A percentile compares a stretch with the other conserved stretches of the same genome.
Evolutionary conservation across 441 rosid species (phyloP).

Genomic region (Populus hybrid): DNA sequence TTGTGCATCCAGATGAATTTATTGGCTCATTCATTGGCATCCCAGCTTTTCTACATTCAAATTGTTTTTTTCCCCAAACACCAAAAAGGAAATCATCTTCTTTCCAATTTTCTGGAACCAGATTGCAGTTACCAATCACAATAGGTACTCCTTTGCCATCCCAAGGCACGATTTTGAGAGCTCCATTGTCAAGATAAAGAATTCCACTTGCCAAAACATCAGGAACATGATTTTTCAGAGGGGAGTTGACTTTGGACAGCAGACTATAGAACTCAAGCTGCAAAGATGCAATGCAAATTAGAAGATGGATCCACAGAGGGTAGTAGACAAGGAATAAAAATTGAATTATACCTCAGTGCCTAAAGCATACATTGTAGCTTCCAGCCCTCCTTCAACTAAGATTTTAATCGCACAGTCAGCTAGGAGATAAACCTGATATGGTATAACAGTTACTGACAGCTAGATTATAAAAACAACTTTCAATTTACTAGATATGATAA

Average conservation of each 20-base stretch:
- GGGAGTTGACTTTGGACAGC: slow-evolving; percentile 47
- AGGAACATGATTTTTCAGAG: slow-evolving; percentile 67
- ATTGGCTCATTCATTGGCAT: slow-evolving; percentile 33
- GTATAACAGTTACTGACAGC: slow-evolving; percentile 21
- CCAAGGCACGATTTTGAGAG: slow-evolving; percentile 67
- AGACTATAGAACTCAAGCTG: slow-evolving; percentile 85
- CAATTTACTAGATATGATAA: not conserved
- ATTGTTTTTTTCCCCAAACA: slow-evolving; percentile 73
- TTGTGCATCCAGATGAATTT: slow-evolving; percentile 35
- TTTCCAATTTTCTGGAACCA: slow-evolving; percentile 36
- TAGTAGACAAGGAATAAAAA: not conserved
- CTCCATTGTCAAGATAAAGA: slow-evolving; percentile 65
- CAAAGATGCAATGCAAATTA: slow-evolving; percentile 23
- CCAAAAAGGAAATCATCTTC: slow-evolving; percentile 67
- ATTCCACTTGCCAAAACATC: slow-evolving; percentile 80
- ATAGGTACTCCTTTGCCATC: slow-evolving; percentile 83
- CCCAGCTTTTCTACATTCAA: slow-evolving; percentile 54
- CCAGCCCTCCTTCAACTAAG: slow-evolving; percentile 84
- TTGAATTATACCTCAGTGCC: slow-evolving; percentile 74
- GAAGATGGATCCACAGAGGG: slow-evolving; percentile 4
- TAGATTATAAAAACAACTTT: slow-evolving; percentile 2
- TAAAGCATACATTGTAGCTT: slow-evolving; percentile 71
- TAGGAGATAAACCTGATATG: slow-evolving; percentile 75
- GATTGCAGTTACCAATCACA: slow-evolving; percentile 45
- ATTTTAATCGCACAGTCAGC: slow-evolving; percentile 73